phyloP scores from a whole-genome alignment of 1,139 yeast genomes.

The Debaryomyces robertsiae region DNA sequence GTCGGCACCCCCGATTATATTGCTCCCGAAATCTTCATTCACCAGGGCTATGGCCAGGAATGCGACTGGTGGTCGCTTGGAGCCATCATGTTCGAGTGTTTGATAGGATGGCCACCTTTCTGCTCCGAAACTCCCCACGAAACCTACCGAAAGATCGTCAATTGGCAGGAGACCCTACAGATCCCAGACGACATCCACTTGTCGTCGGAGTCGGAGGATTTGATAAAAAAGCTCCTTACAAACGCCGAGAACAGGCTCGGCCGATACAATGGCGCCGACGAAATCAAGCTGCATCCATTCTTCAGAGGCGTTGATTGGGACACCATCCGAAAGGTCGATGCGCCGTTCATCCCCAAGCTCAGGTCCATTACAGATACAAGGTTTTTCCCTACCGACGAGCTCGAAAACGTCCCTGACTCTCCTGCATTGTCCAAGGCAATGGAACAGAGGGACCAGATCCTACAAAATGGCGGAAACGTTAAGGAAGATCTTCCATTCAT shows the following conservation, averaged over 20 bases:
- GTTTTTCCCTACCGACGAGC: constrained; percentile 96
- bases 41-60: constrained; percentile 98
- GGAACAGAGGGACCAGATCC: constrained; percentile 52
- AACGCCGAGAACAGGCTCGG: constrained; percentile 87
- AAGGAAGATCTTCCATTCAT: constrained; percentile 94
- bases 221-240: constrained; percentile 80
- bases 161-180: constrained; percentile 91
- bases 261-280: constrained; percentile 90
- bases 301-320: constrained; percentile 98
- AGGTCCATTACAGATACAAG: constrained; percentile 89
- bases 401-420: constrained; percentile 92
- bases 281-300: constrained; percentile 89
- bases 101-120: constrained; percentile 99
- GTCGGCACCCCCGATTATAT: constrained; percentile 99
- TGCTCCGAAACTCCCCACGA: constrained; percentile 99
- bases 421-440: constrained; percentile 83
- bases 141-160: constrained; percentile 89
- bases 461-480: constrained; percentile 41
- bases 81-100: constrained; percentile 97
- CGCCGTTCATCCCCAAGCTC: constrained; percentile 76
- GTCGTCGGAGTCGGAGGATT: constrained; percentile 91
- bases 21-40: constrained; percentile 96
- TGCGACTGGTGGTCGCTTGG: constrained; percentile 99
- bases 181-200: constrained; percentile 96
- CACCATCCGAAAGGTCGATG: constrained; percentile 86